phyloP scores from a whole-genome alignment of 805 yeast genomes.

The Yamadazyma phyllophila region DNA sequence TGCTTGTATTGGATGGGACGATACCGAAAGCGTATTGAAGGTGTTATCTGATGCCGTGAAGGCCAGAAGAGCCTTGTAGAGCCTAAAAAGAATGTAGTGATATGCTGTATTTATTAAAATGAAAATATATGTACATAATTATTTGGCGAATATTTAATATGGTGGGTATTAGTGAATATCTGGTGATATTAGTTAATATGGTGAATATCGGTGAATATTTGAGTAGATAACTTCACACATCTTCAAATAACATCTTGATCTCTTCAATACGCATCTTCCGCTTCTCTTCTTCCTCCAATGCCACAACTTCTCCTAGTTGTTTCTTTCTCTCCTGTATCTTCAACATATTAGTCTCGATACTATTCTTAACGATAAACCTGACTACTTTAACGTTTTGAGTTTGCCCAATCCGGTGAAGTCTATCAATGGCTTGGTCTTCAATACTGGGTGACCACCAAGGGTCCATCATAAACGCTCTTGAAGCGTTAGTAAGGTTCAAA shows the following conservation, averaged over 20 bases:
- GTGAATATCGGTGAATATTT: too few species aligned
- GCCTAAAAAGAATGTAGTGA: neutral
- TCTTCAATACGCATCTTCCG: constrained; percentile 69
- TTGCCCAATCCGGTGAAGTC: constrained; percentile 92
- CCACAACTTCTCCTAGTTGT: constrained; percentile 76
- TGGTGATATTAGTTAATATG: too few species aligned
- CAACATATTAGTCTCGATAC: constrained; percentile 87
- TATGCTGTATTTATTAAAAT: neutral
- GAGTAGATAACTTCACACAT: constrained; percentile 13
- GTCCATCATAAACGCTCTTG: constrained; percentile 85
- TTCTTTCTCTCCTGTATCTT: constrained; percentile 82
- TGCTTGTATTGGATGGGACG: constrained; percentile 92
- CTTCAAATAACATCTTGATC: constrained; percentile 63
- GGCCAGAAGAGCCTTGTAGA: constrained; percentile 58
- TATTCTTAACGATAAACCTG: constrained; percentile 76
- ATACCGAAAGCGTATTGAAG: constrained; percentile 77
- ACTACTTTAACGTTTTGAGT: constrained; percentile 64
- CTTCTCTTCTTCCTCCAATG: constrained; percentile 71
- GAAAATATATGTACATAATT: neutral
- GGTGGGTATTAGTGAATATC: too few species aligned
- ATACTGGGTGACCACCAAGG: constrained; percentile 97
- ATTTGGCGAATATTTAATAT: too few species aligned
- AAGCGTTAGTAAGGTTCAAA: constrained; percentile 79
- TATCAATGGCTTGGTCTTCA: constrained; percentile 87
- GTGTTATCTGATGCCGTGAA: constrained; percentile 81